Percentiles rank a stretch among this genome's conserved stretches.
phyloP scores from a whole-genome alignment of 129 eudicot species.

The Silybum marianum region DNA sequence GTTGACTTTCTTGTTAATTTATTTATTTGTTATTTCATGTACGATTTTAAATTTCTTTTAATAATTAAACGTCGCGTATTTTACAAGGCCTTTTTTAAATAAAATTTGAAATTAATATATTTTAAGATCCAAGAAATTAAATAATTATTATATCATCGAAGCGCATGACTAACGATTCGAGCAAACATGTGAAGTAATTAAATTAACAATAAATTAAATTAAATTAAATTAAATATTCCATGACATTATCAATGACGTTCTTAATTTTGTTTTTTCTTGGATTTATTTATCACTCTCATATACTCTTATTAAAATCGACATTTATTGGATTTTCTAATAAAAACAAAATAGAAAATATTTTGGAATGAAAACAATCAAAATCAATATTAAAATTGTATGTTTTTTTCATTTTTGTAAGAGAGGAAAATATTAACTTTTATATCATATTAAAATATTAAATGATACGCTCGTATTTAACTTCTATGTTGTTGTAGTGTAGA shows the following conservation, averaged over 20 bases:
- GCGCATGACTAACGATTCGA: not conserved
- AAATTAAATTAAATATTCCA: not conserved
- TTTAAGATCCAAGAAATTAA: not conserved
- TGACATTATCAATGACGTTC: conserved; percentile 34
- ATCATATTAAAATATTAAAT: too few relatives aligned
- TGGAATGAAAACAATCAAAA: not conserved
- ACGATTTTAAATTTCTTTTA: not conserved
- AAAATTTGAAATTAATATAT: not conserved
- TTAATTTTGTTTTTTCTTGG: not conserved
- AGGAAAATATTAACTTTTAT: not conserved
- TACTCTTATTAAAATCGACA: conserved; percentile 1
- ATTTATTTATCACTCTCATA: not conserved
- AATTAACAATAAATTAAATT: conserved; percentile 3
- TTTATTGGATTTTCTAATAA: not conserved
- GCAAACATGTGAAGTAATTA: not conserved
- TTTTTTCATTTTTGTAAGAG: too few relatives aligned
- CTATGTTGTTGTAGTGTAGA: too few relatives aligned
- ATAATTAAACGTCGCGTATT: not conserved
- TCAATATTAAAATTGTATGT: too few relatives aligned
- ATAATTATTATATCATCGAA: not conserved
- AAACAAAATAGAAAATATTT: not conserved
- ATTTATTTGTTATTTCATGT: not conserved
- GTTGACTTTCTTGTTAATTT: too few relatives aligned
- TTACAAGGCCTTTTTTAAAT: not conserved
- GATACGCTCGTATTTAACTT: too few relatives aligned